These are phyloP conservation scores for Geum urbanum DNA, from an alignment of 306 rosid genomes.

Conservation along the genomic window DNA sequence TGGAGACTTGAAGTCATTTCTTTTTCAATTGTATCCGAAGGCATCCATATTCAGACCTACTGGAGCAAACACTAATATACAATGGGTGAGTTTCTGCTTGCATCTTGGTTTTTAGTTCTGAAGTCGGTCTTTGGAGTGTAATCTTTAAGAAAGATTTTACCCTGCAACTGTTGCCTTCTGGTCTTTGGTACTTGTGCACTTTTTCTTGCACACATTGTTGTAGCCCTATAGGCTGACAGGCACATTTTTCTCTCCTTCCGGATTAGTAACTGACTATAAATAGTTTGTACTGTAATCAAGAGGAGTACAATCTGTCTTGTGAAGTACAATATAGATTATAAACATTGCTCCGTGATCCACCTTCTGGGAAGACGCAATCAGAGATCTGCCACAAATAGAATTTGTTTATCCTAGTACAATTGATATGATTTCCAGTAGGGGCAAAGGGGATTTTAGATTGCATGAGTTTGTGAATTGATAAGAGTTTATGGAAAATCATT, in stretches of 20 bases:
- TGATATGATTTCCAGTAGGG: not conserved
- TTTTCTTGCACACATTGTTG: not conserved
- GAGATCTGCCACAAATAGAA: not conserved
- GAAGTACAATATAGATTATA: not conserved
- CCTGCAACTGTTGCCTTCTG: not conserved
- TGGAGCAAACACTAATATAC: constrained; percentile 78
- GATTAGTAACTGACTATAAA: not conserved
- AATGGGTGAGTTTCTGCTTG: constrained; percentile 64
- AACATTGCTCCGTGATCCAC: not conserved
- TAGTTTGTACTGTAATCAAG: not conserved
- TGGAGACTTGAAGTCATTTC: constrained; percentile 79
- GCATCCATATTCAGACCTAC: constrained; percentile 74
- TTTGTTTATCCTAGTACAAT: not conserved
- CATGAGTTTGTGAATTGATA: not conserved
- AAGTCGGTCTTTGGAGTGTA: not conserved
- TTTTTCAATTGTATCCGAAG: constrained; percentile 73
- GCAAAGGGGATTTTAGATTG: not conserved
- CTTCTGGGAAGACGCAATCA: not conserved
- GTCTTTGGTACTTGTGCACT: not conserved
- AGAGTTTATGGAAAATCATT: not conserved
- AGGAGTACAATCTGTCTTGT: not conserved
- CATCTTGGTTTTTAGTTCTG: constrained; percentile 4
- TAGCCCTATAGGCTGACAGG: not conserved
- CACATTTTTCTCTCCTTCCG: not conserved
- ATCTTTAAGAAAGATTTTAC: not conserved